phyloP scores from a whole-genome alignment of 1,284 basidiomycete genomes.

The Austroboletus novae-zelandiae region DNA sequence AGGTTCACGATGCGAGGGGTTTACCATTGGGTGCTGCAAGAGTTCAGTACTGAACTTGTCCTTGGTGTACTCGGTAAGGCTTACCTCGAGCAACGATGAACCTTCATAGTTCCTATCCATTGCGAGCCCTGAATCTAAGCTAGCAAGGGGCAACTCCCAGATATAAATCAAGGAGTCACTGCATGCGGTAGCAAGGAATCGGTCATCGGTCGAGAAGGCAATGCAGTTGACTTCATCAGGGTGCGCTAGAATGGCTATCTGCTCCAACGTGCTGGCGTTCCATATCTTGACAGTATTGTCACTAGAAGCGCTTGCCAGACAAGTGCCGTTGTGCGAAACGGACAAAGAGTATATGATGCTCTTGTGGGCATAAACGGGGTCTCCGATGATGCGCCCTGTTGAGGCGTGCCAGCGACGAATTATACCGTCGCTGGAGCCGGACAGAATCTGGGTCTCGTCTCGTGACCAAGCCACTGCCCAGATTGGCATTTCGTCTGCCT shows the following conservation, averaged over 20 bases:
- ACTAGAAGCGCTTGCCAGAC: conserved; percentile 28
- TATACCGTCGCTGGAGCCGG: conserved; percentile 24
- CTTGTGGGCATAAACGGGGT: conserved; percentile 22
- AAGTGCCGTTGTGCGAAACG: conserved; percentile 26
- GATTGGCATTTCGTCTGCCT: conserved; percentile 20
- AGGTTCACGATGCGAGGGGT: conserved; percentile 1
- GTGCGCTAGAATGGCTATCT: conserved; percentile 22
- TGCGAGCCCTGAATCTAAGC: conserved; percentile 28
- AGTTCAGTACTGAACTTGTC: conserved; percentile 4
- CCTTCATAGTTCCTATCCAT: conserved; percentile 23
- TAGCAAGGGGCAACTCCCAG: conserved; percentile 29
- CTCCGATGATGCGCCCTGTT: conserved; percentile 21
- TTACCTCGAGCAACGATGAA: conserved; percentile 27
- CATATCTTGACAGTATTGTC: conserved; percentile 33
- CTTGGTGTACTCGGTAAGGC: conserved; percentile 5
- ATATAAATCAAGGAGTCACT: conserved; percentile 23
- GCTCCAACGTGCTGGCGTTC: conserved; percentile 28
- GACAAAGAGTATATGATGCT: conserved; percentile 29
- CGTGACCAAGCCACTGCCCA: conserved; percentile 32
- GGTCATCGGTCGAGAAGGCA: conserved; percentile 27
- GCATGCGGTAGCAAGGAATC: conserved; percentile 28
- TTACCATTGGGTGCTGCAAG: conserved; percentile 11
- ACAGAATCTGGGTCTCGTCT: conserved; percentile 27
- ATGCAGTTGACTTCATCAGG: conserved; percentile 24
- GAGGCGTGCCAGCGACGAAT: conserved; percentile 26